A percentile compares a stretch with the other conserved stretches of the same genome.
Conservation (phyloP, 345 rosid species). For the Sonneratia alba region DNA sequence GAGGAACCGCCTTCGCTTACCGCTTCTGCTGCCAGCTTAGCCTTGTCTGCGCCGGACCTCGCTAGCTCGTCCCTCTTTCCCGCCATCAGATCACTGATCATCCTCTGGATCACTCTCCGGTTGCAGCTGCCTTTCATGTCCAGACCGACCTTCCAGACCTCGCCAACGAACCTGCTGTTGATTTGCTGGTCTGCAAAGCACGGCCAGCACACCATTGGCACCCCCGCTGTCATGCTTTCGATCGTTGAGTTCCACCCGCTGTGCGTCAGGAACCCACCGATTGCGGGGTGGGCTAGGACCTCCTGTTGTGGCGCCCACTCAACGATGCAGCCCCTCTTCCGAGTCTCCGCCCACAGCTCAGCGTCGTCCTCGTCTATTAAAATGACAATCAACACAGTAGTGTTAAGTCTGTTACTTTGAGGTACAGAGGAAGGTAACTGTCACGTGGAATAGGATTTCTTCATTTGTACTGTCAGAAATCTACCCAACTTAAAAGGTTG, state of each 20-base stretch:
- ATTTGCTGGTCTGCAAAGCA: slow-evolving; percentile 44
- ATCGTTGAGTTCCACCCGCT: slow-evolving; percentile 76
- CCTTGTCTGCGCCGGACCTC: slow-evolving; percentile 17
- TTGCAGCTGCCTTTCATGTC: slow-evolving; percentile 62
- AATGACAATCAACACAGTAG: not conserved
- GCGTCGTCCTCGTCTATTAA: not conserved
- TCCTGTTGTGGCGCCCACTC: slow-evolving; percentile 40
- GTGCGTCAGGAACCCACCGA: slow-evolving; percentile 58
- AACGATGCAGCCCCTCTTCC: slow-evolving; percentile 15
- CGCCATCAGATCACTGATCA: slow-evolving; percentile 52
- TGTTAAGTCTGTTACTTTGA: not conserved
- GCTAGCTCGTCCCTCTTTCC: slow-evolving; percentile 31
- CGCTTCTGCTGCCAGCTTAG: slow-evolving; percentile 18
- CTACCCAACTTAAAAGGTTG: too few species aligned
- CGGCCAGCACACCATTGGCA: slow-evolving; percentile 78
- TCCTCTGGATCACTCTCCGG: slow-evolving; percentile 34
- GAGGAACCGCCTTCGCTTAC: slow-evolving; percentile 32
- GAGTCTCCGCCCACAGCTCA: slow-evolving; percentile 11
- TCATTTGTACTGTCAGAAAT: too few species aligned
- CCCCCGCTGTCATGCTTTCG: slow-evolving; percentile 49
- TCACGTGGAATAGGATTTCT: too few species aligned
- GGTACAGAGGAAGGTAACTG: not conserved
- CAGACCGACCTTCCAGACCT: slow-evolving; percentile 55
- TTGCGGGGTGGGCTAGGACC: slow-evolving; percentile 37
- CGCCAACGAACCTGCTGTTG: slow-evolving; percentile 46